These are phyloP conservation scores for Phytophthora quininea DNA, from an alignment of 352 stramenopile genomes.

Conservation along the genomic window DNA sequence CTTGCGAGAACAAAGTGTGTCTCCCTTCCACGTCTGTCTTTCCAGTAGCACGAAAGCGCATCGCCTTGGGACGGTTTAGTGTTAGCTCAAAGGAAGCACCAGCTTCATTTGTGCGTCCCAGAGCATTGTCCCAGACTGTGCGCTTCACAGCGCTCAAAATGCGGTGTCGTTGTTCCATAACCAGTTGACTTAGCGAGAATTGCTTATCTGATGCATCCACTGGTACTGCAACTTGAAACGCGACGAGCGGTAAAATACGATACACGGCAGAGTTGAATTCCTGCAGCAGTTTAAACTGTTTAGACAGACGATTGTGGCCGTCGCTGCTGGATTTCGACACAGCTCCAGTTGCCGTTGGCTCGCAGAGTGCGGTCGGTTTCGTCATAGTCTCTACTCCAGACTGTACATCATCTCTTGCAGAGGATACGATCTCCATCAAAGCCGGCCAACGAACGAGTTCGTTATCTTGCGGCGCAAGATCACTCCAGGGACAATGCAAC, in stretches of 20 bases:
- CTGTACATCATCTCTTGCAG: slow-evolving; percentile 13
- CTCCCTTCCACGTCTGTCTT: slow-evolving; percentile 67
- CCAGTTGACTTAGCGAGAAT: slow-evolving; percentile 38
- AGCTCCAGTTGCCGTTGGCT: background rate
- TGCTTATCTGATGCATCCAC: slow-evolving; percentile 14
- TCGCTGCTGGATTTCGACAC: slow-evolving; percentile 12
- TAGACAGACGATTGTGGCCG: slow-evolving; percentile 50
- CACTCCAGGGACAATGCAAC: slow-evolving; percentile 59
- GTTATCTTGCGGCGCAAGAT: slow-evolving; percentile 61
- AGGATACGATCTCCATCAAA: slow-evolving; percentile 63
- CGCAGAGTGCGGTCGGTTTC: slow-evolving; percentile 2
- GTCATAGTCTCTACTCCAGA: slow-evolving; percentile 1
- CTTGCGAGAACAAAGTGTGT: slow-evolving; percentile 84
- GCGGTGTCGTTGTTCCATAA: slow-evolving; percentile 55
- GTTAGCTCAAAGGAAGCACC: slow-evolving; percentile 65
- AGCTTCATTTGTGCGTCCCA: slow-evolving; percentile 56
- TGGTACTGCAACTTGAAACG: slow-evolving; percentile 32
- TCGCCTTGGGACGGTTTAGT: slow-evolving; percentile 84
- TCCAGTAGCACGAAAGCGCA: slow-evolving; percentile 68
- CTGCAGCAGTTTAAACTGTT: slow-evolving; percentile 78
- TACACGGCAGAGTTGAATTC: slow-evolving; percentile 72
- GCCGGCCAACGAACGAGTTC: slow-evolving; percentile 76
- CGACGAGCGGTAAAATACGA: slow-evolving; percentile 60
- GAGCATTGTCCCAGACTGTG: slow-evolving; percentile 70
- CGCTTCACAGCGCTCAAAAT: slow-evolving; percentile 83